Percentiles rank a stretch among this genome's conserved stretches.
phyloP scores from a whole-genome alignment of 352 stramenopile species.

The Blastocystis hominis region DNA sequence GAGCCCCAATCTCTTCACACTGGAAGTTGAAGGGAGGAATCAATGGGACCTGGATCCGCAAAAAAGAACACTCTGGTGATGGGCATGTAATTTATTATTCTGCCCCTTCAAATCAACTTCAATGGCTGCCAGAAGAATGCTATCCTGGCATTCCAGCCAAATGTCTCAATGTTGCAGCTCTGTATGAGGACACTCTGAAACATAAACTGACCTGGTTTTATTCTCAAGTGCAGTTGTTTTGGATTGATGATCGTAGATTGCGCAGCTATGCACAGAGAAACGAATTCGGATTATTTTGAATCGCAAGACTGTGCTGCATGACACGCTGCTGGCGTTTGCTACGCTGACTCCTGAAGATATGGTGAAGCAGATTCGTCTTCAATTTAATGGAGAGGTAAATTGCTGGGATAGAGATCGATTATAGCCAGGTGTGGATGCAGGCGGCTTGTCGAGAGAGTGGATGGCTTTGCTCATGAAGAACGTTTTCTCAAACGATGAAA shows the following conservation, averaged over 20 bases:
- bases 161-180: background rate
- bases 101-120: background rate
- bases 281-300: slow-evolving; percentile 54
- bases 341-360: slow-evolving; percentile 39
- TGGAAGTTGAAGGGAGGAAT: slow-evolving; percentile 31
- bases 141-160: background rate
- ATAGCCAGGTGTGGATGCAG: slow-evolving; percentile 49
- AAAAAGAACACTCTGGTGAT: background rate
- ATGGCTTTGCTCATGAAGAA: slow-evolving; percentile 9
- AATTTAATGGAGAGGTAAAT: slow-evolving; percentile 39
- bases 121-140: background rate
- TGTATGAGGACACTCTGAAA: slow-evolving; percentile 3
- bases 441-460: slow-evolving; percentile 34
- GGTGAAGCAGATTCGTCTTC: slow-evolving; percentile 47
- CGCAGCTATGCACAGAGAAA: slow-evolving; percentile 34
- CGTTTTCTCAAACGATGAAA: background rate
- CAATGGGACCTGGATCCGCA: background rate
- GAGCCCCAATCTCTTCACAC: background rate
- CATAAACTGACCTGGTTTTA: slow-evolving; percentile 43
- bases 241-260: background rate
- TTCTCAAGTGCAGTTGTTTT: background rate
- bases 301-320: slow-evolving; percentile 15
- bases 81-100: slow-evolving; percentile 4
- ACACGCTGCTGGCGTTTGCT: slow-evolving; percentile 48
- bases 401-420: background rate